These are phyloP conservation scores for Xylaria sp. DNA, from an alignment of 2,329 filamentous ascomycete species.

Conservation along the genomic window DNA sequence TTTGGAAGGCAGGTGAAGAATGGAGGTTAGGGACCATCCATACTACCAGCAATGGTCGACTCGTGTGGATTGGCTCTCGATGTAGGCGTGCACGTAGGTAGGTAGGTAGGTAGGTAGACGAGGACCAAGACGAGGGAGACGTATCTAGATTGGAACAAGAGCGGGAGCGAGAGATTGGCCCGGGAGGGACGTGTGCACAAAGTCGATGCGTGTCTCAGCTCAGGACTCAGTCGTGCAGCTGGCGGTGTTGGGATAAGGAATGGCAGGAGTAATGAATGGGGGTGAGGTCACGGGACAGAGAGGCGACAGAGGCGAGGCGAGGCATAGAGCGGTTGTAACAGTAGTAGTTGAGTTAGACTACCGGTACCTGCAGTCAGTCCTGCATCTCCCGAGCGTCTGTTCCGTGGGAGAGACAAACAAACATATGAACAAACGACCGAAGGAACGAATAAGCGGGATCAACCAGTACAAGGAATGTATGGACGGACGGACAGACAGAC, in stretches of 20 bases:
- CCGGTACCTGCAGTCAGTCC: not conserved
- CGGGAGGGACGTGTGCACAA: constrained; percentile 14
- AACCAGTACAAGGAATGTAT: not conserved
- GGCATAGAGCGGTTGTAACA: constrained; percentile 12
- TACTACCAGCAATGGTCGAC: constrained; percentile 22
- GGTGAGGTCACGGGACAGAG: constrained; percentile 12
- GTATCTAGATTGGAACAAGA: constrained; percentile 1
- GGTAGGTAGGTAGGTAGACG: not conserved
- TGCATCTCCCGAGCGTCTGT: not conserved
- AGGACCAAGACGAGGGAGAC: not conserved
- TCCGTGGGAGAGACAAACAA: not conserved
- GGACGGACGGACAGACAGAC: constrained; percentile 5
- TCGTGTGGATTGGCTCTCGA: constrained; percentile 10
- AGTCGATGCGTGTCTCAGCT: constrained; percentile 36
- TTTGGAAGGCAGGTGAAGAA: constrained; percentile 6
- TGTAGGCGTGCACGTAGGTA: not conserved
- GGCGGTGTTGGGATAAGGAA: constrained; percentile 29
- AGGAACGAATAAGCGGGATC: not conserved
- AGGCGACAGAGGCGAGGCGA: constrained; percentile 12
- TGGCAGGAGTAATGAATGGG: constrained; percentile 10
- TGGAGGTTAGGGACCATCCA: constrained; percentile 34
- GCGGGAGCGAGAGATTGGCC: constrained; percentile 14
- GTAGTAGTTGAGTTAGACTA: not conserved
- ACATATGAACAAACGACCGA: not conserved
- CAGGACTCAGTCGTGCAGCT: constrained; percentile 26